Conservation (phyloP, 306 rosid species). For the Cicer chorassanicum region DNA sequence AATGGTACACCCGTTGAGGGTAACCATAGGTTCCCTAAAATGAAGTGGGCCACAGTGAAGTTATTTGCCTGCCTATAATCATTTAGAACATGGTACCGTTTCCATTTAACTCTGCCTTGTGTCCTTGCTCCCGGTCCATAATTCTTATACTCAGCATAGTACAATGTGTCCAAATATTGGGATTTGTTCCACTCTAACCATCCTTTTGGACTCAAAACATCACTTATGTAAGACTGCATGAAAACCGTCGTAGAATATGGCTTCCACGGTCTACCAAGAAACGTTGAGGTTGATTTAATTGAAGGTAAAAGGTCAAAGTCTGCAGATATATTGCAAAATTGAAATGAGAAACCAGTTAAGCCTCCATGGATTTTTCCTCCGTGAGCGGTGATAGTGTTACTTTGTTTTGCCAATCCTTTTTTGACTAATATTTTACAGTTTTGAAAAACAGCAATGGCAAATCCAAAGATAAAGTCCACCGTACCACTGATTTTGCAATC, state of each 20-base stretch:
- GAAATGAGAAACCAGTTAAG: too few relatives aligned
- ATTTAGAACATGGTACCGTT: conserved; percentile 58
- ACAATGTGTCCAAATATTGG: conserved; percentile 56
- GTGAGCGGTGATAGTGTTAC: too few relatives aligned
- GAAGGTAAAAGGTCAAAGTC: too few relatives aligned
- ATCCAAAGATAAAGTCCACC: too few relatives aligned
- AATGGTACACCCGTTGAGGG: conserved; percentile 71
- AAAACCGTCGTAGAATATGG: background rate
- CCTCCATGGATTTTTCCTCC: too few relatives aligned
- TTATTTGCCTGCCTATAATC: conserved; percentile 51
- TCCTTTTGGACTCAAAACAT: conserved; percentile 62
- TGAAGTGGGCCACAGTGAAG: conserved; percentile 60
- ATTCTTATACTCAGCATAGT: conserved; percentile 65
- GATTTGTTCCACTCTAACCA: conserved; percentile 54
- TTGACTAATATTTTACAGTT: too few relatives aligned
- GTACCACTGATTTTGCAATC: too few relatives aligned
- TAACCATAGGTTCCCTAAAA: conserved; percentile 39
- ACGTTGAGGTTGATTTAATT: too few relatives aligned
- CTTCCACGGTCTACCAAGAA: too few relatives aligned
- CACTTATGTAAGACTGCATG: conserved; percentile 63
- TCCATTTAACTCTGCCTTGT: conserved; percentile 57
- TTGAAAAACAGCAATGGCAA: too few relatives aligned
- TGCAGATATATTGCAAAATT: too few relatives aligned
- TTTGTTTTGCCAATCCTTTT: too few relatives aligned
- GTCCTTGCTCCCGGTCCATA: conserved; percentile 61